phyloP scores from a whole-genome alignment of 257 asterid genomes.

The Solanum lignicaule region DNA sequence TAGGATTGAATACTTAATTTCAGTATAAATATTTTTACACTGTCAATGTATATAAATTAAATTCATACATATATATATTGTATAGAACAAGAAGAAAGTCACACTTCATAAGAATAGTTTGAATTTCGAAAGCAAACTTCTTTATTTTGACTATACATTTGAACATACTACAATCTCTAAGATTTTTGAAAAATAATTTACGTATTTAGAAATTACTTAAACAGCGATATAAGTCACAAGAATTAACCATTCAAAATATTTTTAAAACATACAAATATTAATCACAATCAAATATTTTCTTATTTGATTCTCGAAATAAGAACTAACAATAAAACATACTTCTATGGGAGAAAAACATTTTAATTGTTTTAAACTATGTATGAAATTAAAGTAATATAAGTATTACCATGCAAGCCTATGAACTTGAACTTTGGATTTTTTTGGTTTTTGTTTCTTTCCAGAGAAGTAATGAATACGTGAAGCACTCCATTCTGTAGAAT shows the following conservation, averaged over 20 bases:
- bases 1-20: background rate
- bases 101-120: background rate
- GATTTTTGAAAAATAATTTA: background rate
- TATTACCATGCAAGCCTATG: conserved; percentile 26
- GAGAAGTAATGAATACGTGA: background rate
- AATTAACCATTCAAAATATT: background rate
- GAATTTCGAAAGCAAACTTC: background rate
- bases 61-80: too few relatives aligned
- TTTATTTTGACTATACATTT: background rate
- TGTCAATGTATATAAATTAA: background rate
- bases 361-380: background rate
- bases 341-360: too few relatives aligned
- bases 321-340: background rate
- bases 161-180: background rate
- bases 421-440: conserved; percentile 20
- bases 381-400: background rate
- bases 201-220: background rate
- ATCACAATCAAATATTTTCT: background rate
- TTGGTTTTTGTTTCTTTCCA: conserved; percentile 9
- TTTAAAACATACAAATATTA: background rate
- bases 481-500: conserved; percentile 2
- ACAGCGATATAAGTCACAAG: background rate
- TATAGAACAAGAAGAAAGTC: background rate
- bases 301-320: background rate
- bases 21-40: background rate